Conservation (phyloP, 116 monocot genomes). For the Trichopus zeylanicus region DNA sequence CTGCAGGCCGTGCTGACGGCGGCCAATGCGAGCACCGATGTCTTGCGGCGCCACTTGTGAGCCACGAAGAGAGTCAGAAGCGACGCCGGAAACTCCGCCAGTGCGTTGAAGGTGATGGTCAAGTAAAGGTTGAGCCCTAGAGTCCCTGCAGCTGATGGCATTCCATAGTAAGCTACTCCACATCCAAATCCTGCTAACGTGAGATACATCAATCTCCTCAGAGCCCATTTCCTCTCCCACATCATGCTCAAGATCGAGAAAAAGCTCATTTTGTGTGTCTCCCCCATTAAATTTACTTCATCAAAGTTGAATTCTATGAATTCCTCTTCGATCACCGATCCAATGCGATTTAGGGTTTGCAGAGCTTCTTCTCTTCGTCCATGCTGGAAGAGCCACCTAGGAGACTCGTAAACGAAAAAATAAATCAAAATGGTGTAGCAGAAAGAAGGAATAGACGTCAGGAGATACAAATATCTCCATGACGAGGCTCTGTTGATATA, state of each 20-base stretch:
- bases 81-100: constrained; percentile 51
- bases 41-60: constrained; percentile 22
- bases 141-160: constrained; percentile 57
- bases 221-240: constrained; percentile 43
- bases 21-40: constrained; percentile 16
- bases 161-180: constrained; percentile 81
- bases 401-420: constrained; percentile 44
- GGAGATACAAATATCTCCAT: constrained; percentile 63
- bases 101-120: constrained; percentile 49
- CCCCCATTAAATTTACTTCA: background rate
- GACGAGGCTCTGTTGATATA: constrained; percentile 35
- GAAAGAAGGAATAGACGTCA: constrained; percentile 42
- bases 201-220: constrained; percentile 33
- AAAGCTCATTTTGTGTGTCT: background rate
- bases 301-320: background rate
- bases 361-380: constrained; percentile 61
- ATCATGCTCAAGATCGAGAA: constrained; percentile 32
- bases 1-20: constrained; percentile 18
- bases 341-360: constrained; percentile 29
- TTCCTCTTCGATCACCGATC: background rate
- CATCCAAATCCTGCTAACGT: constrained; percentile 54
- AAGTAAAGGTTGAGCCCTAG: constrained; percentile 50
- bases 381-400: constrained; percentile 65
- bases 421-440: constrained; percentile 35
- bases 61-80: constrained; percentile 34